These are phyloP conservation scores for Clarireedia monteithiana DNA, from an alignment of 2,329 filamentous ascomycete species.

Conservation along the genomic window DNA sequence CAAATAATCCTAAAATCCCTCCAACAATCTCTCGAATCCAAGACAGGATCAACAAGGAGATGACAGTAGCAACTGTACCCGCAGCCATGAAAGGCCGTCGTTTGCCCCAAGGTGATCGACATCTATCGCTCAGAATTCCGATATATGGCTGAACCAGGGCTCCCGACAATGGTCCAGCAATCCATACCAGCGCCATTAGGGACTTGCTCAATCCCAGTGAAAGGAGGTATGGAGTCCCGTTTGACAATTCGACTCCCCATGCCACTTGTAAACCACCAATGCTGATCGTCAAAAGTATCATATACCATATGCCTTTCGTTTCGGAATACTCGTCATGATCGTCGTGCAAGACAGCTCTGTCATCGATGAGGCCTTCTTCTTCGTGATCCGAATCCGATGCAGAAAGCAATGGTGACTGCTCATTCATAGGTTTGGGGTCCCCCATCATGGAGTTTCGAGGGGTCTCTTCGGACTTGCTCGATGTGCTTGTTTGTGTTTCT, in stretches of 20 bases:
- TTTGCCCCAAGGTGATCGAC: conserved; percentile 66
- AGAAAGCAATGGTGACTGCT: conserved; percentile 43
- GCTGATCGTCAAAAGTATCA: conserved; percentile 77
- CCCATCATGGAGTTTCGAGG: background rate
- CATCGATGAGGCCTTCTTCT: conserved; percentile 32
- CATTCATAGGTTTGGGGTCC: conserved; percentile 30
- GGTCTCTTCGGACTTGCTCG: background rate
- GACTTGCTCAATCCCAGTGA: conserved; percentile 79
- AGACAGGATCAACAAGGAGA: conserved; percentile 61
- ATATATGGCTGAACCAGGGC: conserved; percentile 76
- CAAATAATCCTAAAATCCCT: conserved; percentile 61
- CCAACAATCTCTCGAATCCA: conserved; percentile 69
- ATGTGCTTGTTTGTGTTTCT: conserved; percentile 2
- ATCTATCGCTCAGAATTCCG: conserved; percentile 74
- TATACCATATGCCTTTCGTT: conserved; percentile 77
- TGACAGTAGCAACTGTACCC: conserved; percentile 58
- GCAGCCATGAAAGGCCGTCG: conserved; percentile 75
- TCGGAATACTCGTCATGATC: conserved; percentile 45
- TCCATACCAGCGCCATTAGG: conserved; percentile 77
- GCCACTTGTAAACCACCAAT: conserved; percentile 88
- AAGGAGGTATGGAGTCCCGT: conserved; percentile 78
- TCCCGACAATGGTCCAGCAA: conserved; percentile 71
- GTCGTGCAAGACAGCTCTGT: conserved; percentile 31
- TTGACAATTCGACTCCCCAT: conserved; percentile 91
- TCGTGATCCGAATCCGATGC: conserved; percentile 29